Base-by-base conservation (phyloP, 2,329 filamentous ascomycete species). In the Onygenales sp. region DNA sequence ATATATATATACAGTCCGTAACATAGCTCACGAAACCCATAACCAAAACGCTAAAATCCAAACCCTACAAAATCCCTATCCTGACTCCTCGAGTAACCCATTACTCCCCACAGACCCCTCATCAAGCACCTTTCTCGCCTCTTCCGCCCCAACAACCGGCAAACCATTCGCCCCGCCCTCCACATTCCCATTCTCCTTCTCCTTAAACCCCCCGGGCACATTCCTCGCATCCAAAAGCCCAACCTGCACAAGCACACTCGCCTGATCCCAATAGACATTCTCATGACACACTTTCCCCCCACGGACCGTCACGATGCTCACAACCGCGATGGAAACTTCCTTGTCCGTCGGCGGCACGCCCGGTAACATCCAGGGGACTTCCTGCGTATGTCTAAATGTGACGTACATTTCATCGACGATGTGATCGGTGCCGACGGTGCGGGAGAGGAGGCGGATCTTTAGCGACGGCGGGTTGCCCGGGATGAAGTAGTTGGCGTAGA, bases 261-360 rank as follows among this genome's bases (percentile, higher is more conserved):
- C 80, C 61, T 84, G 81, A 59, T 84, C 81, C 81, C 81, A 84
- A 58, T 83, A 83, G 4, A 83, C 62, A 52, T 79, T 74, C 60
- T 83, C 79, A 48, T 74, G 75, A 62, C 72, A 75, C 32, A 80
- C 57, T 57, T 75, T 77, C 0, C 72, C 75, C 0, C 72, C 77
- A 10, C 75, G 63, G 52, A 83, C 68, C 33, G 74, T 74, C 2
- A 83, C 79, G 7, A 84, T 77, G 51, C 72, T 77, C 1, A 84
- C 76, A 2, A 84, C 64, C 0, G 79, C 74, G 2, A 81, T 70
- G 60, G 84, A 79, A 1, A 84, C 78, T 42, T 73, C 72, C 52
- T 77, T 75, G 54, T 78, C 73, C 0, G 81, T 84, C 0, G 81
- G 72, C 9, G 76, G 71, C 0, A 84, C 71, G 1, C 76, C 78